Base-by-base conservation (phyloP, 352 stramenopile species). In the Phytophthora sp. region DNA sequence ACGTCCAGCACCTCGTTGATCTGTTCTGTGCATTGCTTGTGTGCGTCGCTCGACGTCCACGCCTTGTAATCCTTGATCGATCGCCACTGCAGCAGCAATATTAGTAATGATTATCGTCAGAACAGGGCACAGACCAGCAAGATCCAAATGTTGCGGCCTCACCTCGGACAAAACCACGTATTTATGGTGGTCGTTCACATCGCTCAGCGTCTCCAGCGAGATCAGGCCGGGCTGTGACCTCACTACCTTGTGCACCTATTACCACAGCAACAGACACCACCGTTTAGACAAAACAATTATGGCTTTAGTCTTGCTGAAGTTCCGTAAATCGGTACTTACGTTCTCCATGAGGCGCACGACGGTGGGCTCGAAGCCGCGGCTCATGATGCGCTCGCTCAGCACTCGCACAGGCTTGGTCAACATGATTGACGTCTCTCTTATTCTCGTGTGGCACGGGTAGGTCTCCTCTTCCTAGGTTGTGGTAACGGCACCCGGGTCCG, bases 1-100 rank as follows among this genome's bases (percentile, higher is more conserved):
- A 93, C 75, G 54, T 95, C 88, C 58, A 95, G 78, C 59, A 94
- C 83, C 47, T 95, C 88, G 42, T 95, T 88, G 61, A 95, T 89
- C 76, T 94, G 89, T 18, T 76, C 71, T 15, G 87, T 95, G 82
- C 85, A 94, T 23, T 90, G 51, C 66, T 89, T 87, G 60, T 91
- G 88, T 15, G 88, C 86, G 20, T 95, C 79, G 66, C 85, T 94
- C 53, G 74, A 76, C 29, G 86, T 71, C 87, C 87, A 95, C 15
- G 72, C 70, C 29, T 95, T 55, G 67, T 95, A 95, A 62, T 95
- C 84, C 58, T 88, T 80, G 35, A 90, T 59, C n/a, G 84, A 90
- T 54, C 74, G 76, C 87, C 87, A 95, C 85, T 94, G 55, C 24
- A 77, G 7, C 9, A 45, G 38, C 21, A 51, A 39, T 44, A 56